Base-by-base conservation (phyloP, 2,329 filamentous ascomycete genomes). In the Aaosphaeria pasadenensis region DNA sequence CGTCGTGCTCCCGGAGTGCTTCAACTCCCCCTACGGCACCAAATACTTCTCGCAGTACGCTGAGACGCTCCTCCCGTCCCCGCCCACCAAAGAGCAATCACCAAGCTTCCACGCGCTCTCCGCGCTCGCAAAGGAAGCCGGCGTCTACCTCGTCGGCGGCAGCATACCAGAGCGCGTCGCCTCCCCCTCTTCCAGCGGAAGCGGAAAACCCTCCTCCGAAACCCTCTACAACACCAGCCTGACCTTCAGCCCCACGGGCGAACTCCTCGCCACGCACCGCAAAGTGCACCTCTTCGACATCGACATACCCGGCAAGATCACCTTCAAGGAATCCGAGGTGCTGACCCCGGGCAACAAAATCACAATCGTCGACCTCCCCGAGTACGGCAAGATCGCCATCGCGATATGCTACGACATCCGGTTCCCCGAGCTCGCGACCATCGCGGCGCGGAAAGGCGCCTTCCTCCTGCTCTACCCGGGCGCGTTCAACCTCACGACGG, bases 331-430 rank as follows among this genome's bases (percentile, higher is more conserved):
- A 74, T 91, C 86, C 45, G 91, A 96, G 53, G 90, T 96, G 36
- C 80, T 99, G 32, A 87, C 83, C 24, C 85, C 92, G 0, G 94
- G 94, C 0, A 87, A 92, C 74, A 86, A 89, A 65, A 74, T 96
- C 51, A 96, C 92, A 0, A 73, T 97, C 4, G 78, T 97, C 29
- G 88, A 96, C 56, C 76, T 96, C 30, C 89, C 91, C 3, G 90
- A 88, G 56, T 96, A 95, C 70, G 94, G 94, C 50, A 87, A 83
- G 68, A 82, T 99, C 53, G 91, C 83, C 4, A 76, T 99, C 4
- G 91, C 89, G 31, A 97, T 99, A 67, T 99, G 94, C 80, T 99
- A 99, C 74, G 94, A 99, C 72, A 84, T 99, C 47, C 89, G 94
- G 38, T 99, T 99, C 76, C 92, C 94, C 0, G 94, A 97, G 74